Conservation (phyloP, 202 grass and related monocot genomes). For the Cymbopogon flexuosus region DNA sequence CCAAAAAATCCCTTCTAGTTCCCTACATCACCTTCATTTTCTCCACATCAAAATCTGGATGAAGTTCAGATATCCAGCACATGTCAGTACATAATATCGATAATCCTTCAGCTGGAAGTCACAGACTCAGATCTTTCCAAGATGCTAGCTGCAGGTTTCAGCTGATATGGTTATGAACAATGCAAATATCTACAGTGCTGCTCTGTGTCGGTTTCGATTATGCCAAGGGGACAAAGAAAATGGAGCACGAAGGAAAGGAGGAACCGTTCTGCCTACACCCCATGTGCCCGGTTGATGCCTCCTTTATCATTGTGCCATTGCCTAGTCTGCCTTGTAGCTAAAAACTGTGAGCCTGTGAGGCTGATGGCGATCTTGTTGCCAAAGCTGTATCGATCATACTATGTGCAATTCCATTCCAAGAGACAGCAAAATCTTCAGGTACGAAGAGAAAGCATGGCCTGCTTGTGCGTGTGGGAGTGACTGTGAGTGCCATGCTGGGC, state of each 20-base stretch:
- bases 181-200: slow-evolving; percentile 3
- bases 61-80: neutral
- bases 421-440: slow-evolving; percentile 1
- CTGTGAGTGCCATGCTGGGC: neutral
- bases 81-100: neutral
- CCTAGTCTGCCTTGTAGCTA: slow-evolving; percentile 15
- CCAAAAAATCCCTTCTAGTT: neutral
- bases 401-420: neutral
- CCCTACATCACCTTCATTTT: neutral
- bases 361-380: neutral
- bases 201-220: slow-evolving; percentile 28
- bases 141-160: neutral
- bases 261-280: slow-evolving; percentile 6
- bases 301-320: slow-evolving; percentile 24
- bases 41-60: neutral
- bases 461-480: neutral
- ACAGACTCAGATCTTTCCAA: neutral
- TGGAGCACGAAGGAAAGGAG: slow-evolving; percentile 24
- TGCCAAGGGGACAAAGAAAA: slow-evolving; percentile 34
- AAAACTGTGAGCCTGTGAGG: neutral
- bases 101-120: neutral
- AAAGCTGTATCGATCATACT: neutral
- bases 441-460: slow-evolving; percentile 6
- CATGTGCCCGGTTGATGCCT: slow-evolving; percentile 28
- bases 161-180: neutral